Conservation (phyloP, 2,329 filamentous ascomycete genomes). For the Beauveria caledonica region DNA sequence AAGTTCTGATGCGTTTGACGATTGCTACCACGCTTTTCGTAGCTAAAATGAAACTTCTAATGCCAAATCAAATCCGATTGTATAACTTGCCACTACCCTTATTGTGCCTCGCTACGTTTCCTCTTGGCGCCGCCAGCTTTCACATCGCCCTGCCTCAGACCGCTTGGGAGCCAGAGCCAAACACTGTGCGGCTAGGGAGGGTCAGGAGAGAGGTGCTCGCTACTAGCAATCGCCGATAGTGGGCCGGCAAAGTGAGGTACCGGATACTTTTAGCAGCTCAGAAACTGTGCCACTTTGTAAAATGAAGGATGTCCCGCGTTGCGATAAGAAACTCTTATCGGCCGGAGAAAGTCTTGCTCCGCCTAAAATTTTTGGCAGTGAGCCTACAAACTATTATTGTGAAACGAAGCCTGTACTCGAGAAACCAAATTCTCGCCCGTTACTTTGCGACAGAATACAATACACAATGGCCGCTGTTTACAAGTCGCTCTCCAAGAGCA, state of each 20-base stretch:
- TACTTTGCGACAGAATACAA: not conserved
- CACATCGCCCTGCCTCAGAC: too few species aligned
- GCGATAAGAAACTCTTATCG: conserved; percentile 27
- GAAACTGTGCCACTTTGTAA: not conserved
- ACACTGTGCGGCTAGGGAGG: not conserved
- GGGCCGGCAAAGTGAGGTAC: not conserved
- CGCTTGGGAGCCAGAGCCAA: not conserved
- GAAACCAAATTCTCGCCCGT: not conserved
- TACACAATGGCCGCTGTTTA: conserved; percentile 61
- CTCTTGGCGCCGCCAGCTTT: too few species aligned
- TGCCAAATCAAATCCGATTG: conserved; percentile 17
- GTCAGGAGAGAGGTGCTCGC: not conserved
- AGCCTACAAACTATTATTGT: not conserved
- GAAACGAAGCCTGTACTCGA: not conserved
- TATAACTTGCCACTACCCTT: too few species aligned
- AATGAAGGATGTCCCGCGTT: not conserved
- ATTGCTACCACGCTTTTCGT: conserved; percentile 31
- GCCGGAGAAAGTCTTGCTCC: conserved; percentile 20
- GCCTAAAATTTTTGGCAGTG: conserved; percentile 22
- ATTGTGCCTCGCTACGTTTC: too few species aligned
- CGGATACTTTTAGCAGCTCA: not conserved
- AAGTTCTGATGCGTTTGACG: conserved; percentile 28
- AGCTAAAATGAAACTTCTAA: conserved; percentile 25
- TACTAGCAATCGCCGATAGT: not conserved
- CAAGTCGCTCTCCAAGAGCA: conserved; percentile 61